Base-by-base conservation (phyloP, 306 rosid species). In the Erythrophleum fordii region DNA sequence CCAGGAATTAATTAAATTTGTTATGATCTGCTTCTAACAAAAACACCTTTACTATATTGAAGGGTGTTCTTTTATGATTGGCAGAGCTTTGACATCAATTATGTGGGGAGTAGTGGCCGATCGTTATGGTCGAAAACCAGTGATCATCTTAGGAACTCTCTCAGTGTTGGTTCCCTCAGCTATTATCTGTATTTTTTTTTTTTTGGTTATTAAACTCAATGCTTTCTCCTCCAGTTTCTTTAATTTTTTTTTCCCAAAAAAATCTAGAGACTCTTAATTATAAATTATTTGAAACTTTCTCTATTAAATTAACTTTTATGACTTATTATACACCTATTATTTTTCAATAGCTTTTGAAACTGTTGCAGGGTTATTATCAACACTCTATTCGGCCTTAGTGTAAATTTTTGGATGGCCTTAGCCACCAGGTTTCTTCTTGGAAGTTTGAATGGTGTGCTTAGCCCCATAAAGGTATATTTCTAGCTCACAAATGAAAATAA, bases 41-140 rank as follows among this genome's bases (percentile, higher is more conserved):
- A 17, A n/a, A 45, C 34, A 18, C 14, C 3, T 52, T 41, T 53
- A n/a, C 62, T 16, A 72, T 84, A 8, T 56, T 10, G 74, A 76
- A 90, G 93, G 93, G 49, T 69, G 88, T 83, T n/a, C 91, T 6
- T 90, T 37, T 62, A 83, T 90, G 93, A 8, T 90, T 68, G 93
- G 93, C 12, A 83, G 93, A 85, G 88, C 76, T 45, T 69, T 90
- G 78, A 90, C 91, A 46, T 83, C 93, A 22, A 53, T 90, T 52
- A 12, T 70, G 8, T 87, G 93, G 91, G 93, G 93, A 82, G 28
- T 83, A 2, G 44, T 87, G 41, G 91, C 93, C 52, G 93, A 90
- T 83, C 88, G 91, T 5, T 90, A 81, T 53, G 93, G 93, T 69
- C 89, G 89, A 34, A 87, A 85, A 72, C 91, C 89, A 35, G 91